Base-by-base conservation (phyloP, 2,329 filamentous ascomycete species). In the Fusarium buharicum region DNA sequence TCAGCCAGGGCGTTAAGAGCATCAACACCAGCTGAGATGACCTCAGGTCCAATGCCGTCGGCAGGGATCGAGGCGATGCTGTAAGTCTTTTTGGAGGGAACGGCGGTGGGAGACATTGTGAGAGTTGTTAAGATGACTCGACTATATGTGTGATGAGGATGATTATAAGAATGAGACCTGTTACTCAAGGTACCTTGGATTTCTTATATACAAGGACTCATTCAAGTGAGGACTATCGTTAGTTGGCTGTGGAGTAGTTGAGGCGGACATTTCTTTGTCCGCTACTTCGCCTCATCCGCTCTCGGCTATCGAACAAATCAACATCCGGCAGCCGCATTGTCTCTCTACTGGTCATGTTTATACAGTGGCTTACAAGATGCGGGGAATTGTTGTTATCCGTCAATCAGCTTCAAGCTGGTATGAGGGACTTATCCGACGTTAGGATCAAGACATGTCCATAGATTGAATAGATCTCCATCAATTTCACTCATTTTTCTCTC, bases 41-140 rank as follows among this genome's bases (percentile, higher is more conserved):
- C 86, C 71, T 89, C 86, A 2, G 80, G 79, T 24, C 87, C 86
- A 46, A 90, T 88, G 22, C 87, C 85, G 70, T 89, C 85, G 13
- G 84, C 85, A 8, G 86, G 83, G 59, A 89, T 86, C 20, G 85
- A 82, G 54, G 86, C 82, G 62, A 88, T 83, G 66, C 76, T 79
- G 71, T 84, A 84, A 14, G 75, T 67, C 49, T 74, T 77, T 44
- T 63, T 71, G 37, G 49, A 34, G 14, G 43, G 38, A 17, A 58
- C 44, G 28, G 66, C 66, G 27, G 61, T 64, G 17, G 67, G 66
- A 57, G 69, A 71, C 68, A 70, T 70, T 34, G 10, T 55, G 51
- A 11, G 11, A n/a, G 33, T 27, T 20, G n/a, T 24, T 2, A 22
- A 33, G 37, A n/a, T 20, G 10, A 14, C 18, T 38, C n/a, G 24